A percentile compares a stretch with the other conserved stretches of the same genome.
Conservation (phyloP, 306 rosid species). For the Acacia melanoxylon region DNA sequence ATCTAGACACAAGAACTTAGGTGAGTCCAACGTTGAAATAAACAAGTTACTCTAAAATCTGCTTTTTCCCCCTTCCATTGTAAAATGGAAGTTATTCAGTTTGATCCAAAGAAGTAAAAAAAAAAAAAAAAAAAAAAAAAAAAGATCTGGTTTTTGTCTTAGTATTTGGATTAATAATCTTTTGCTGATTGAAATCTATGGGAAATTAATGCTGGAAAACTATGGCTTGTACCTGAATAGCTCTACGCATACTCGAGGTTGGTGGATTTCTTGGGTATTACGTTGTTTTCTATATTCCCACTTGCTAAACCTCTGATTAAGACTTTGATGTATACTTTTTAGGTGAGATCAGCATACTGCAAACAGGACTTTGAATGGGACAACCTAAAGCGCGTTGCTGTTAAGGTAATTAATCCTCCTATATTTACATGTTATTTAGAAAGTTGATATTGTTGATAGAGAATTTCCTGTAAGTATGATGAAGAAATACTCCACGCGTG, state of each 20-base stretch:
- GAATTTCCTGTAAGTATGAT: neutral
- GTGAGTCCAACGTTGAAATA: constrained; percentile 32
- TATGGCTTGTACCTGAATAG: constrained; percentile 49
- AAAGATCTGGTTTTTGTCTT: constrained; percentile 3
- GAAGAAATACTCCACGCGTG: neutral
- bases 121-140: too few relatives aligned
- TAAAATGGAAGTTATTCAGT: neutral
- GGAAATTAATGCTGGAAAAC: constrained; percentile 6
- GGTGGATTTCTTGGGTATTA: constrained; percentile 28
- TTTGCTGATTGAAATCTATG: constrained; percentile 26
- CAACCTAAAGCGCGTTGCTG: constrained; percentile 65
- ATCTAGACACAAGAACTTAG: constrained; percentile 77
- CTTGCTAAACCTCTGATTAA: constrained; percentile 8
- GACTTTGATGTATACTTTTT: constrained; percentile 8
- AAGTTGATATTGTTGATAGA: neutral
- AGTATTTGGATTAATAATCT: constrained; percentile 7
- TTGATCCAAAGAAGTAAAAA: neutral
- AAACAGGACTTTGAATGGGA: constrained; percentile 91
- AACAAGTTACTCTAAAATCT: constrained; percentile 14
- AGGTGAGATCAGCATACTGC: constrained; percentile 92
- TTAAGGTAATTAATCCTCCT: constrained; percentile 49
- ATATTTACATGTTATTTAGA: neutral
- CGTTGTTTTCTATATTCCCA: neutral
- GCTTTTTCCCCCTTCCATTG: neutral
- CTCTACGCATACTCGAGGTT: constrained; percentile 89